These are phyloP conservation scores for Phytophthora rubi DNA, from an alignment of 352 stramenopile species.

Conservation along the genomic window DNA sequence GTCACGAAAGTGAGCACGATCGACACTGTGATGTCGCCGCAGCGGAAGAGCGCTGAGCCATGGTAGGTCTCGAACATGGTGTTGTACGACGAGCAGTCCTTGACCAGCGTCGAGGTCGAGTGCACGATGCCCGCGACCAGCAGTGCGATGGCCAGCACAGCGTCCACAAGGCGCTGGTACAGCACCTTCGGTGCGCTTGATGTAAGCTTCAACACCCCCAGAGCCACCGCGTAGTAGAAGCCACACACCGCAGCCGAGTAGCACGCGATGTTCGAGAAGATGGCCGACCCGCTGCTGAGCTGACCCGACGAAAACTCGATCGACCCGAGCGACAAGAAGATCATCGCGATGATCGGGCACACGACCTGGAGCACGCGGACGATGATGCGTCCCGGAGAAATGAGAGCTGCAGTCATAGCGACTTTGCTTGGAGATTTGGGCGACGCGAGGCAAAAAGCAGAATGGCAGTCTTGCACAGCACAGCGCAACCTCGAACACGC, in stretches of 20 bases:
- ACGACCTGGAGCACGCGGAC: conserved; percentile 31
- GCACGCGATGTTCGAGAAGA: conserved; percentile 30
- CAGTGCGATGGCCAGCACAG: conserved; percentile 21
- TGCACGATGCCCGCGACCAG: conserved; percentile 28
- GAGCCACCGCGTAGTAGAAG: conserved; percentile 33
- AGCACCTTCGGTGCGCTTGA: conserved; percentile 2
- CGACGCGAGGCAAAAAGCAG: conserved; percentile 3
- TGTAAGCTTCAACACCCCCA: conserved; percentile 21
- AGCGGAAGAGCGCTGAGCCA: conserved; percentile 36
- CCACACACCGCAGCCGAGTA: conserved; percentile 35
- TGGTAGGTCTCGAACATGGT: conserved; percentile 35
- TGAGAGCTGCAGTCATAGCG: conserved; percentile 2
- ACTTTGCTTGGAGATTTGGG: neutral
- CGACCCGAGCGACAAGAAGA: conserved; percentile 44
- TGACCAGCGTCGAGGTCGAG: conserved; percentile 20
- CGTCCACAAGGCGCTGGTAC: conserved; percentile 33
- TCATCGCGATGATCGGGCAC: conserved; percentile 32
- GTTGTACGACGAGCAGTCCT: conserved; percentile 17
- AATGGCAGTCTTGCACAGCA: neutral
- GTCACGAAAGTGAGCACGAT: conserved; percentile 42
- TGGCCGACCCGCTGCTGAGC: conserved; percentile 26
- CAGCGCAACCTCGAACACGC: neutral
- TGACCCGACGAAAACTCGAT: conserved; percentile 36
- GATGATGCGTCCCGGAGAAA: conserved; percentile 8
- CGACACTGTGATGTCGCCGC: conserved; percentile 28